A percentile compares a stretch with the other conserved stretches of the same genome.
phyloP scores from a whole-genome alignment of 768 basidiomycete species.

The Mycena floridula region DNA sequence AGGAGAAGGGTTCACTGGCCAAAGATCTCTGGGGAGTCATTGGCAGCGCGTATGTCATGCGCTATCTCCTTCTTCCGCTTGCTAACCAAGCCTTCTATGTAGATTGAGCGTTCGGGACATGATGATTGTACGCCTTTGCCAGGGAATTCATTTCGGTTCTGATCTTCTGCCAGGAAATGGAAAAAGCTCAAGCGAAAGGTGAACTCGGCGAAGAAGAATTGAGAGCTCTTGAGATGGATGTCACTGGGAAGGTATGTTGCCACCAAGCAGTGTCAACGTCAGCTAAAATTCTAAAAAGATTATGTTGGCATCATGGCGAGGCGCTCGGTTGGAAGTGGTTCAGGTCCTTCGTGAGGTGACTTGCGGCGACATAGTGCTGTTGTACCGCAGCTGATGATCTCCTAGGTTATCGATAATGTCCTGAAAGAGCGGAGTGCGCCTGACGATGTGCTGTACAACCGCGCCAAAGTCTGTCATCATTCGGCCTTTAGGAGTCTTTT shows the following conservation, averaged over 20 bases:
- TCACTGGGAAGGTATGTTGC: constrained; percentile 76
- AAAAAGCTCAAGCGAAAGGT: constrained; percentile 83
- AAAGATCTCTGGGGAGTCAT: constrained; percentile 98
- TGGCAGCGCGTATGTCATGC: constrained; percentile 92
- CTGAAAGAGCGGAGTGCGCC: constrained; percentile 72
- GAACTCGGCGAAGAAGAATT: constrained; percentile 83
- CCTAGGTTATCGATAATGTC: constrained; percentile 82
- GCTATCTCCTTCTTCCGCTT: constrained; percentile 12
- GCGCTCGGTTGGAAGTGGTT: constrained; percentile 90
- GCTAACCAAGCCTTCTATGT: constrained; percentile 4
- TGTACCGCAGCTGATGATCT: too few relatives aligned
- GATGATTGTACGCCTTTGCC: constrained; percentile 45
- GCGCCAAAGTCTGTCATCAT: constrained; percentile 65
- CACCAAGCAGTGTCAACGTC: constrained; percentile 1
- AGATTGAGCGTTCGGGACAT: constrained; percentile 71
- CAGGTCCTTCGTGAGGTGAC: constrained; percentile 81
- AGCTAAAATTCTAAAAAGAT: constrained; percentile 40
- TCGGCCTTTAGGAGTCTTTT: neutral
- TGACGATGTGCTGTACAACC: constrained; percentile 66
- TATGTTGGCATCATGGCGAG: constrained; percentile 96
- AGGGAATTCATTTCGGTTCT: neutral
- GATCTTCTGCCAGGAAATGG: constrained; percentile 63
- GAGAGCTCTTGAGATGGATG: constrained; percentile 81
- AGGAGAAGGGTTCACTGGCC: constrained; percentile 88
- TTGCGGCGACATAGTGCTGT: too few relatives aligned